Conservation (phyloP, 1,284 basidiomycete species). For the Leccinum fallax region DNA sequence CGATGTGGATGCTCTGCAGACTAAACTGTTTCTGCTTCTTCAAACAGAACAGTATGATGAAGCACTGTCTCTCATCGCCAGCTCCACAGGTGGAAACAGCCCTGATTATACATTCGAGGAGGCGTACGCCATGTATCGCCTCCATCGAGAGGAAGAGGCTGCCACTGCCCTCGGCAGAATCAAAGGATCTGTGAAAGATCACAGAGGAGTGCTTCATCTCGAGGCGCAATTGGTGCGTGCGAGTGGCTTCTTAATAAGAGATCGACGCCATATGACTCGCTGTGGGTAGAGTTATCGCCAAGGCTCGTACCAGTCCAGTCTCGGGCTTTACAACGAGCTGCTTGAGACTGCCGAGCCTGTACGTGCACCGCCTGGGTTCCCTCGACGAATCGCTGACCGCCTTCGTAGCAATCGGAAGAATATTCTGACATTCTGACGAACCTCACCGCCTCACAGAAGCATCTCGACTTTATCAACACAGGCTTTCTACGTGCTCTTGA, state of each 20-base stretch:
- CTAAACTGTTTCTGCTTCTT: conserved; percentile 80
- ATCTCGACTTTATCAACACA: conserved; percentile 78
- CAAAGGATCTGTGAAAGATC: conserved; percentile 48
- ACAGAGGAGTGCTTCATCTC: conserved; percentile 73
- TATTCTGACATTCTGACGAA: conserved; percentile 84
- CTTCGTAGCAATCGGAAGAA: conserved; percentile 75
- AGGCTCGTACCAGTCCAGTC: conserved; percentile 70
- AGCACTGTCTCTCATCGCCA: conserved; percentile 57
- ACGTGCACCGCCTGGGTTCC: conserved; percentile 31
- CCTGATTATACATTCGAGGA: conserved; percentile 60
- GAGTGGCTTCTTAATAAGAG: conserved; percentile 19
- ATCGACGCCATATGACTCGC: conserved; percentile 18
- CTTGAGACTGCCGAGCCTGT: conserved; percentile 76
- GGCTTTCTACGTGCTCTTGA: conserved; percentile 68
- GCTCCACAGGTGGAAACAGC: conserved; percentile 23
- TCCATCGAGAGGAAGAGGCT: conserved; percentile 74
- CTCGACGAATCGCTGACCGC: conserved; percentile 9
- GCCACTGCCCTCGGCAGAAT: conserved; percentile 52
- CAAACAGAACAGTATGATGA: conserved; percentile 78
- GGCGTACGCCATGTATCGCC: conserved; percentile 80
- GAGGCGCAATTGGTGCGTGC: conserved; percentile 80
- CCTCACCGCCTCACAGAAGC: conserved; percentile 74
- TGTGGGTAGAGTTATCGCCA: conserved; percentile 68
- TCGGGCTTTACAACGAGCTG: conserved; percentile 77
- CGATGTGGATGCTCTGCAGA: conserved; percentile 73